Conservation (phyloP, 768 basidiomycete genomes). For the Tephrocybe rancida region DNA sequence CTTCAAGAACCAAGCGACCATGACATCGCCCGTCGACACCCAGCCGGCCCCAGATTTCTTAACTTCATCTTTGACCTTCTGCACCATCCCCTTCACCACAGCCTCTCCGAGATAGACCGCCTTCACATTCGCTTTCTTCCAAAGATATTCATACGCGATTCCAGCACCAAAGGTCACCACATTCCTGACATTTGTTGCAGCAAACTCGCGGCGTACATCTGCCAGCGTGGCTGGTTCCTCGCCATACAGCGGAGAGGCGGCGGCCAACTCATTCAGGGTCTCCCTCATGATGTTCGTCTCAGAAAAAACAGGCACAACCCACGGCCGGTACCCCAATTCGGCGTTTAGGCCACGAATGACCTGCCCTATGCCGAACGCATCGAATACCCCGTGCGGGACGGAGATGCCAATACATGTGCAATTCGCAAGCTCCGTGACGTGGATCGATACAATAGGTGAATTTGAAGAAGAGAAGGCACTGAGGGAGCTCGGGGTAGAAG, state of each 20-base stretch:
- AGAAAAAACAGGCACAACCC: not conserved
- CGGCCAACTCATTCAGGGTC: not conserved
- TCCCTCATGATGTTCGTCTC: slow-evolving; percentile 2
- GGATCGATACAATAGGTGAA: slow-evolving; percentile 4
- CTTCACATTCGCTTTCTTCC: too few species aligned
- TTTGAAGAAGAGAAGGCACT: not conserved
- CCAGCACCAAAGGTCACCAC: too few species aligned
- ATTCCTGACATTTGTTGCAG: too few species aligned
- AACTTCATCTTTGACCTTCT: too few species aligned
- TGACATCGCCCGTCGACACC: too few species aligned
- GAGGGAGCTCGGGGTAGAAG: not conserved
- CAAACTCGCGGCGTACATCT: too few species aligned
- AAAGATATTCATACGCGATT: too few species aligned
- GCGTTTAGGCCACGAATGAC: not conserved
- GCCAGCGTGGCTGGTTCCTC: not conserved
- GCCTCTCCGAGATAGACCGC: too few species aligned
- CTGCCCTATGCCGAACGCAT: slow-evolving; percentile 4
- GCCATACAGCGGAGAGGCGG: not conserved
- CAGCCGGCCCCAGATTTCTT: too few species aligned
- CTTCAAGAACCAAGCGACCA: too few species aligned
- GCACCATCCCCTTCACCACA: too few species aligned
- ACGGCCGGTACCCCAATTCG: not conserved
- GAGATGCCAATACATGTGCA: slow-evolving; percentile 3
- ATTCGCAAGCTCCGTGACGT: slow-evolving; percentile 1
- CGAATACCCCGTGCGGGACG: slow-evolving; percentile 6